Conservation (phyloP, 164 flowering plant species). For the Magnolia sinica region DNA sequence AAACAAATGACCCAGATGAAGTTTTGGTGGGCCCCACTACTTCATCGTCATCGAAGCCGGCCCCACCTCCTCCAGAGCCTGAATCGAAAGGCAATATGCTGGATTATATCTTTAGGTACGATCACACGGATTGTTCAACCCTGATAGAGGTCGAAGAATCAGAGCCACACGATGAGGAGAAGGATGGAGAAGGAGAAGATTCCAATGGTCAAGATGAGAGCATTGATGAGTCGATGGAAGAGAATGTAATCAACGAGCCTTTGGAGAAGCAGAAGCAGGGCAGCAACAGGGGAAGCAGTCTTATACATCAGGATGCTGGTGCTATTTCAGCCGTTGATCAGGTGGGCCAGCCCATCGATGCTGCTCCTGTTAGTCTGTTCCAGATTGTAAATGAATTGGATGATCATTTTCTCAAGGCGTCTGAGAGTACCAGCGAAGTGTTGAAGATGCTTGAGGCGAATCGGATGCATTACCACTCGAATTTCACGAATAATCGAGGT, state of each 20-base stretch:
- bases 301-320: constrained; percentile 7
- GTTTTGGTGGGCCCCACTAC: constrained; percentile 2
- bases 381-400: constrained; percentile 55
- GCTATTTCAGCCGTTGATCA: constrained; percentile 34
- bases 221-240: constrained; percentile 14
- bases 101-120: neutral
- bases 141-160: constrained; percentile 29
- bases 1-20: constrained; percentile 37
- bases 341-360: constrained; percentile 15
- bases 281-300: constrained; percentile 14
- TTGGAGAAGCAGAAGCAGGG: constrained; percentile 1
- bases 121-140: neutral
- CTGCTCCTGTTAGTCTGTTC: constrained; percentile 39
- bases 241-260: constrained; percentile 36
- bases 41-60: constrained; percentile 19
- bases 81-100: neutral
- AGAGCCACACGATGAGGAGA: constrained; percentile 22
- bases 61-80: constrained; percentile 10
- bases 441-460: constrained; percentile 90
- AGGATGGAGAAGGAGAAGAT: constrained; percentile 13
- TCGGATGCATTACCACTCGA: constrained; percentile 84
- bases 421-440: constrained; percentile 76
- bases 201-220: constrained; percentile 6
- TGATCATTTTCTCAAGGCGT: constrained; percentile 80
- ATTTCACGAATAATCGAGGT: constrained; percentile 88